Percentiles rank a stretch among this genome's conserved stretches.
phyloP scores from a whole-genome alignment of 495 filamentous ascomycete species.

The Talaromyces borbonicus region DNA sequence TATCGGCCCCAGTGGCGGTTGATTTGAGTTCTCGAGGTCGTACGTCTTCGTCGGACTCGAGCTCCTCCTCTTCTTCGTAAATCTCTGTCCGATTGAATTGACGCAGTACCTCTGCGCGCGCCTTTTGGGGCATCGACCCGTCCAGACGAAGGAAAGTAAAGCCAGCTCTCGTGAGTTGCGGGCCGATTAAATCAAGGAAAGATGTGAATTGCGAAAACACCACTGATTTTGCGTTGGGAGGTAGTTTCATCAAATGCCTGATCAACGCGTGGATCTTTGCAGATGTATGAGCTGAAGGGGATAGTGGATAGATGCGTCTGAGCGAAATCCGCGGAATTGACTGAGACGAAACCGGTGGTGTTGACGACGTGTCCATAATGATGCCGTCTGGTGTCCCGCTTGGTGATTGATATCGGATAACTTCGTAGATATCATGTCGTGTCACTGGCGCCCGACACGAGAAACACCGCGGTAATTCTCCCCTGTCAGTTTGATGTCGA shows the following conservation, averaged over 20 bases:
- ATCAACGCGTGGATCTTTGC: conserved; percentile 80
- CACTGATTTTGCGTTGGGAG: conserved; percentile 72
- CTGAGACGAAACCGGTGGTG: conserved; percentile 22
- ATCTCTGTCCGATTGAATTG: conserved; percentile 50
- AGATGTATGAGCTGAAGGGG: conserved; percentile 49
- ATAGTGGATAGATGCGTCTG: conserved; percentile 65
- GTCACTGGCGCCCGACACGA: conserved; percentile 80
- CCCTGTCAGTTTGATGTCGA: conserved; percentile 69
- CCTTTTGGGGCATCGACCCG: conserved; percentile 80
- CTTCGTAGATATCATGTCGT: conserved; percentile 78
- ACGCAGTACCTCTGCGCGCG: conserved; percentile 61
- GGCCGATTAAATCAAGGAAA: conserved; percentile 83
- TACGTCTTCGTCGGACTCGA: conserved; percentile 21
- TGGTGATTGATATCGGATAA: conserved; percentile 48
- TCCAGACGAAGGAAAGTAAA: conserved; percentile 83
- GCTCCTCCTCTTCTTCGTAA: conserved; percentile 28
- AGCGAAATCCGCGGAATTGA: conserved; percentile 60
- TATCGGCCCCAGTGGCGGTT: no score
- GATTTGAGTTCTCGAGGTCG: no score
- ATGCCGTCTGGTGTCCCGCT: conserved; percentile 20
- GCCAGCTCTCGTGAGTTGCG: conserved; percentile 56
- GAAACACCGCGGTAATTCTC: conserved; percentile 70
- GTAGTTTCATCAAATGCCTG: conserved; percentile 57
- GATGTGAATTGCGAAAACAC: conserved; percentile 97
- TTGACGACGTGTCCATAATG: conserved; percentile 22